phyloP scores from a whole-genome alignment of 2,329 filamentous ascomycete species.

The Talaromyces sp. region DNA sequence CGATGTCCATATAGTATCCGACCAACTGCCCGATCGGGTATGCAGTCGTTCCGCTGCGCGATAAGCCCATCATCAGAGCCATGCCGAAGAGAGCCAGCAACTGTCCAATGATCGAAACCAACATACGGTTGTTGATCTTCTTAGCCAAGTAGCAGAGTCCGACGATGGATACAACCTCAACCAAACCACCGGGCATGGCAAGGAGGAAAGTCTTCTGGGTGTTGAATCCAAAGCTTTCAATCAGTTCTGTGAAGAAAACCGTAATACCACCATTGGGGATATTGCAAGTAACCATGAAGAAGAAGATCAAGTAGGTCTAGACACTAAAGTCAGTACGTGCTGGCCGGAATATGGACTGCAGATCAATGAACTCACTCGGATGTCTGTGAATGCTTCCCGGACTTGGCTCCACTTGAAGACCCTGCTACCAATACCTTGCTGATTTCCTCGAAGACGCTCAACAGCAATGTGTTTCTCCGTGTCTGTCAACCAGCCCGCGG shows the following conservation, averaged over 20 bases:
- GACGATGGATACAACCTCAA: background rate
- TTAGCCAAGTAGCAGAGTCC: background rate
- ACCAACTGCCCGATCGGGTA: background rate
- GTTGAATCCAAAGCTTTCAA: background rate
- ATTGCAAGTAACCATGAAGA: background rate
- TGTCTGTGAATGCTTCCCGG: conserved; percentile 6
- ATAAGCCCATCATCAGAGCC: background rate
- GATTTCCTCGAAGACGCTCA: conserved; percentile 4
- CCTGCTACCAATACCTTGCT: conserved; percentile 7
- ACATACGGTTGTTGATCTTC: background rate
- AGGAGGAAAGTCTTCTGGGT: background rate
- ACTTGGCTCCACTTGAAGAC: conserved; percentile 4
- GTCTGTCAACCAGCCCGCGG: background rate
- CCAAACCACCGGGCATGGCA: conserved; percentile 2
- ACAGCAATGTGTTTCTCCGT: background rate
- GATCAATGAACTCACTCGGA: background rate
- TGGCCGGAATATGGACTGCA: background rate
- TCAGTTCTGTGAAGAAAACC: background rate
- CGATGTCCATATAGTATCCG: background rate
- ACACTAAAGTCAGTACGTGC: background rate
- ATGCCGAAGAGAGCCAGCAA: background rate
- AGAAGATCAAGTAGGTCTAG: conserved; percentile 9
- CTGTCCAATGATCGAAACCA: background rate
- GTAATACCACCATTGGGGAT: conserved; percentile 3
- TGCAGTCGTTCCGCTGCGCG: background rate